Evolutionary conservation across 2,329 filamentous ascomycete species (phyloP).

Genomic region (Tolypocladium nubicola): DNA sequence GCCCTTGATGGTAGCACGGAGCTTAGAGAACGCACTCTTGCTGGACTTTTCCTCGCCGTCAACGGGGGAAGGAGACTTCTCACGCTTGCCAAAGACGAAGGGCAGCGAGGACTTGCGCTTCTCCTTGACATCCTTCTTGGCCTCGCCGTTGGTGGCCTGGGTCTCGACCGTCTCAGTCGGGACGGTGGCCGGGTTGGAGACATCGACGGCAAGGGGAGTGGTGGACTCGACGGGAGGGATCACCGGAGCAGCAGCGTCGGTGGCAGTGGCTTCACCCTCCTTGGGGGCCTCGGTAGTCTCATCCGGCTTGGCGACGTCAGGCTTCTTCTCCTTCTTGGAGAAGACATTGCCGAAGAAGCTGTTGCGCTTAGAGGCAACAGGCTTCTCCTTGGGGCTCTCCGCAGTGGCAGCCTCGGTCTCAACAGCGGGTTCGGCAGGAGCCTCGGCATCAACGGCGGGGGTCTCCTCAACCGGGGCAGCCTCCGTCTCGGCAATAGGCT

Average conservation of each 20-base stretch:
- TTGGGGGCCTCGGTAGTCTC: constrained; percentile 25
- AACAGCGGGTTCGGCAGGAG: constrained; percentile 17
- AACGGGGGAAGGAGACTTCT: constrained; percentile 46
- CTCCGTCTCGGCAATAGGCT: constrained; percentile 23
- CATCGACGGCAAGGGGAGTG: constrained; percentile 45
- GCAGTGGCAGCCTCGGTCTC: constrained; percentile 31
- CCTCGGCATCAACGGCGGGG: constrained; percentile 23
- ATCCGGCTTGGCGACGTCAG: constrained; percentile 33
- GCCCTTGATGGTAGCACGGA: constrained; percentile 45
- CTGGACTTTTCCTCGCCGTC: constrained; percentile 42
- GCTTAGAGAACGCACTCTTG: constrained; percentile 48
- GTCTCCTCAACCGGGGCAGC: constrained; percentile 23
- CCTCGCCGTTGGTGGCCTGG: constrained; percentile 37
- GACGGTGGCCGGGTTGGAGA: constrained; percentile 33
- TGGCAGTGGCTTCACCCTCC: constrained; percentile 30
- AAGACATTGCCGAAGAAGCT: constrained; percentile 44
- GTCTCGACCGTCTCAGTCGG: constrained; percentile 37
- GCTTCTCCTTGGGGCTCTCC: constrained; percentile 36
- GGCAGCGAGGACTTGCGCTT: constrained; percentile 74
- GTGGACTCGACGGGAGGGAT: constrained; percentile 49
- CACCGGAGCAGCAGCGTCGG: constrained; percentile 44
- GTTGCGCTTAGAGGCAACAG: constrained; percentile 40
- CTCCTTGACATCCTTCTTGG: constrained; percentile 57
- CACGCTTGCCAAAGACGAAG: constrained; percentile 74
- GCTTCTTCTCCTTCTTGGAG: constrained; percentile 50